phyloP scores from a whole-genome alignment of 805 yeast genomes.

The Wickerhamomyces ciferrii region DNA sequence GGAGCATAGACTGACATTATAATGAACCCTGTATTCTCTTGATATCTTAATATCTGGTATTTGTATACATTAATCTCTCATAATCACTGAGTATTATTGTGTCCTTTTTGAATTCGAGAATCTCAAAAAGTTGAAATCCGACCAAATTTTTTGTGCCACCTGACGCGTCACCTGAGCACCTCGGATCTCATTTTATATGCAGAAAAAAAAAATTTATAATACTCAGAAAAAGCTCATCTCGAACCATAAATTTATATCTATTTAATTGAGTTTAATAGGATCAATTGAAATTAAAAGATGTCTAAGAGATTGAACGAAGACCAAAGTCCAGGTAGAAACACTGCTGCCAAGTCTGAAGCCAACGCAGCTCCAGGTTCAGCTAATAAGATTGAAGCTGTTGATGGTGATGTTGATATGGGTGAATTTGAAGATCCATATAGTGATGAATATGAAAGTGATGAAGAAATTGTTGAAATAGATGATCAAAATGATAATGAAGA shows the following conservation, averaged over 20 bases:
- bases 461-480: slow-evolving; percentile 69
- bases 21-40: no score
- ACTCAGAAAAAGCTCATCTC: background rate
- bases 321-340: slow-evolving; percentile 14
- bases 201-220: slow-evolving; percentile 1
- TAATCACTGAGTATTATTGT: no score
- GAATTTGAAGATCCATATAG: slow-evolving; percentile 88
- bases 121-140: no score
- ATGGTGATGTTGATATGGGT: slow-evolving; percentile 58
- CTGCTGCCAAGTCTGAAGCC: slow-evolving; percentile 14
- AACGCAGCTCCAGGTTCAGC: slow-evolving; percentile 13
- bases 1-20: background rate
- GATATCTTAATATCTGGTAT: no score
- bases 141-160: background rate
- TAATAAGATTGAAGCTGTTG: slow-evolving; percentile 26
- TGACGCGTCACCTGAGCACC: background rate
- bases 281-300: slow-evolving; percentile 8
- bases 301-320: slow-evolving; percentile 23
- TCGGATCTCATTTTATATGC: background rate
- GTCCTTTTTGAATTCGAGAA: no score
- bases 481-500: slow-evolving; percentile 55
- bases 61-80: no score
- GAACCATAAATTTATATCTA: background rate
- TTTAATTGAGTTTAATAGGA: background rate
- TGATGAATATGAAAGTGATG: slow-evolving; percentile 90